These are phyloP conservation scores for Tetrahymena thermophila DNA, from an alignment of 73 alveolate genomes.

Conservation along the genomic window DNA sequence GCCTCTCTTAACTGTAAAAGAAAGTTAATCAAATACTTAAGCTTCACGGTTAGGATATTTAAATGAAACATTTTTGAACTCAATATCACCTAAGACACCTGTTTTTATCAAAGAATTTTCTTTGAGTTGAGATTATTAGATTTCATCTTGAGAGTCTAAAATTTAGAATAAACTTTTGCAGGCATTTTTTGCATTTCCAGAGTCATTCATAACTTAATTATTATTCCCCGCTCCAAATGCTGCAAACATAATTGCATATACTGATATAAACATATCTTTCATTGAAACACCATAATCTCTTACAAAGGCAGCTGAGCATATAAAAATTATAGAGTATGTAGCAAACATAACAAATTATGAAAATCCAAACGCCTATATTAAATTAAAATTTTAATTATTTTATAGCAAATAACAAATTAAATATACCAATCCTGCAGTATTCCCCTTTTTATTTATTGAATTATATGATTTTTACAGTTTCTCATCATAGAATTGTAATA, in stretches of 20 bases:
- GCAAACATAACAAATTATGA: slow-evolving; percentile 58
- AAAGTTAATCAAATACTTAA: slow-evolving; percentile 44
- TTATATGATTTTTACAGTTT: slow-evolving; percentile 23
- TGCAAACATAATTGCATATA: slow-evolving; percentile 68
- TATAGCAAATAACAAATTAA: too few species aligned
- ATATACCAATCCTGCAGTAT: slow-evolving; percentile 48
- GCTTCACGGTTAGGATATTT: slow-evolving; percentile 61
- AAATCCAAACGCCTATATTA: slow-evolving; percentile 52
- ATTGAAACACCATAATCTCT: slow-evolving; percentile 43
- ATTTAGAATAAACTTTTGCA: slow-evolving; percentile 34
- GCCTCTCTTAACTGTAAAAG: slow-evolving; percentile 60
- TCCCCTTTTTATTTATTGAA: slow-evolving; percentile 41
- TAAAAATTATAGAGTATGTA: slow-evolving; percentile 58
- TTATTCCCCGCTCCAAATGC: slow-evolving; percentile 73
- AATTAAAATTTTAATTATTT: too few species aligned
- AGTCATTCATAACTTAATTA: slow-evolving; percentile 57
- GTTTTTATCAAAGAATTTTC: background rate
- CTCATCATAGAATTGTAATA: slow-evolving; percentile 56
- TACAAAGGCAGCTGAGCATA: slow-evolving; percentile 61
- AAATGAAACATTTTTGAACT: slow-evolving; percentile 68
- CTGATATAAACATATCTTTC: slow-evolving; percentile 54
- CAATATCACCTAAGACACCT: slow-evolving; percentile 40
- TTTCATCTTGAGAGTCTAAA: slow-evolving; percentile 19
- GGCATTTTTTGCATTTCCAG: slow-evolving; percentile 56
- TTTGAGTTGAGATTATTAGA: background rate